A percentile compares a stretch with the other conserved stretches of the same genome.
These are phyloP conservation scores for Naganishia cerealis DNA, from an alignment of 1,284 basidiomycete genomes.

Conservation along the genomic window DNA sequence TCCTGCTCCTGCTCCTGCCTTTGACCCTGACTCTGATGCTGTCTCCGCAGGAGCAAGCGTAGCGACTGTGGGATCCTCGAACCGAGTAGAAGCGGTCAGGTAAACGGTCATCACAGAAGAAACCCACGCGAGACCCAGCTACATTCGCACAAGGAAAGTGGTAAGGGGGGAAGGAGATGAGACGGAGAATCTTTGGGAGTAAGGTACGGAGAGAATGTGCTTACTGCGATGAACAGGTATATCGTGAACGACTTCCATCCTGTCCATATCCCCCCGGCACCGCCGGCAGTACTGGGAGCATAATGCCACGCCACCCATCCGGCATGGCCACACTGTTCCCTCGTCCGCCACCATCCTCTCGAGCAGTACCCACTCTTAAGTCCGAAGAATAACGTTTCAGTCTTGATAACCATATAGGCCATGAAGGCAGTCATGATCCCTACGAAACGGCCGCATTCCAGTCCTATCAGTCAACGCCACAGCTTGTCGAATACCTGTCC, in stretches of 20 bases:
- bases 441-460: conserved; percentile 10
- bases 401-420: conserved; percentile 82
- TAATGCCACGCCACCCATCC: conserved; percentile 35
- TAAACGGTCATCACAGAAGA: conserved; percentile 80
- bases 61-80: conserved; percentile 49
- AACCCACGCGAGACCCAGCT: conserved; percentile 65
- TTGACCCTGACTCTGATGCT: background rate
- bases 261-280: conserved; percentile 62
- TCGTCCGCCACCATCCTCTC: conserved; percentile 69
- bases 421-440: conserved; percentile 79
- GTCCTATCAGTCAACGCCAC: background rate
- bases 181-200: background rate
- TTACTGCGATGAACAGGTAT: conserved; percentile 76
- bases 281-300: conserved; percentile 56
- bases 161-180: background rate
- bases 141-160: too few species aligned
- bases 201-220: conserved; percentile 43
- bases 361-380: conserved; percentile 86
- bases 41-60: conserved; percentile 62
- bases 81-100: conserved; percentile 81
- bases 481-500: background rate
- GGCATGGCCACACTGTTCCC: conserved; percentile 66
- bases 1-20: background rate
- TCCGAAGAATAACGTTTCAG: conserved; percentile 90
- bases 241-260: conserved; percentile 66